Evolutionary conservation across 352 stramenopile species (phyloP).

Genomic region (Phytophthora aleatoria): DNA sequence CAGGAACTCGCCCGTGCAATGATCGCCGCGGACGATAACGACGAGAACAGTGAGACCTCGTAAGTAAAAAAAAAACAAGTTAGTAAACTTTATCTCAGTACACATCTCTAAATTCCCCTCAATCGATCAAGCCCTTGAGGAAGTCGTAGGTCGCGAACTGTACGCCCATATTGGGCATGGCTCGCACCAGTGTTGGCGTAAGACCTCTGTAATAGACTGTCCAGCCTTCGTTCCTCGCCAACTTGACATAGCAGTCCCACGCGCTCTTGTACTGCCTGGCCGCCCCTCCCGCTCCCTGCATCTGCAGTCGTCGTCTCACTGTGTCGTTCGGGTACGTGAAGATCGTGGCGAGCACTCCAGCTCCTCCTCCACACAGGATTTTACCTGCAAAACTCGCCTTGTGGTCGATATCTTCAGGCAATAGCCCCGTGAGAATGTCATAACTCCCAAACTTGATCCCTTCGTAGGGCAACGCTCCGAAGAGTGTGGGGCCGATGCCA

Average conservation of each 20-base stretch:
- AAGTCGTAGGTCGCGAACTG: conserved; percentile 89
- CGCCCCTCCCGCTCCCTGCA: conserved; percentile 76
- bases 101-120: conserved; percentile 1
- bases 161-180: conserved; percentile 88
- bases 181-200: conserved; percentile 78
- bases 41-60: conserved; percentile 6
- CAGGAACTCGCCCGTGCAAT: conserved; percentile 63
- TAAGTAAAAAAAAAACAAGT: conserved; percentile 3
- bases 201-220: conserved; percentile 78
- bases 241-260: conserved; percentile 77
- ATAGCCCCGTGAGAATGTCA: conserved; percentile 61
- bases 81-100: neutral
- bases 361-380: conserved; percentile 76
- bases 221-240: conserved; percentile 68
- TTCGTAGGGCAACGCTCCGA: conserved; percentile 78
- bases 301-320: conserved; percentile 83
- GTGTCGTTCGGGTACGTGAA: conserved; percentile 92
- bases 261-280: conserved; percentile 70
- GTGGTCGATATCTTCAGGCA: conserved; percentile 63
- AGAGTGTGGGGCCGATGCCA: conserved; percentile 71
- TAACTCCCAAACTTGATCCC: conserved; percentile 86
- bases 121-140: conserved; percentile 55
- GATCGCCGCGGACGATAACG: conserved; percentile 37
- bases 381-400: conserved; percentile 66
- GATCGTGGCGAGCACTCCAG: conserved; percentile 84